Evolutionary conservation across 331 rosid species (phyloP).

Genomic region (Quercus tomentella): DNA sequence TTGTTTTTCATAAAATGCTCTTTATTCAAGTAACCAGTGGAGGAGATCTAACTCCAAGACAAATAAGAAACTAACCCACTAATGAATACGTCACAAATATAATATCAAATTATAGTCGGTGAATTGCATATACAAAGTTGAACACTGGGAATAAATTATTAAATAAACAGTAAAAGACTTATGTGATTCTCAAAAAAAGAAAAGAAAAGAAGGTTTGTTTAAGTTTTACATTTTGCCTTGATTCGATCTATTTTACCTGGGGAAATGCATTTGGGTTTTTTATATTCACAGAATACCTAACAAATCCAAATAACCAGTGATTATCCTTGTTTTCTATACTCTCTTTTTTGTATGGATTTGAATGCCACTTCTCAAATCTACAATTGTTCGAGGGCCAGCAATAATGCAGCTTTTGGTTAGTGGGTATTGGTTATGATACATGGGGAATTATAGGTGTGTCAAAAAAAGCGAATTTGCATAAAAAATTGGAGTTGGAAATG

Average conservation of each 20-base stretch:
- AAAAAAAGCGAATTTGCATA: neutral
- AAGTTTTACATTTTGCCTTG: neutral
- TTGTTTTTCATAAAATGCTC: neutral
- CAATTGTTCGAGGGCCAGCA: neutral
- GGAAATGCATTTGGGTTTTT: neutral
- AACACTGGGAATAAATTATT: neutral
- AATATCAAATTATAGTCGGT: neutral
- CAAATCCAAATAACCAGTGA: neutral
- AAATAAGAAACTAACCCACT: neutral
- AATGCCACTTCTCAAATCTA: constrained; percentile 10
- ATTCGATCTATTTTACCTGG: neutral
- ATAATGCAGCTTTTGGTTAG: constrained; percentile 4
- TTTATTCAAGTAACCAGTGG: neutral
- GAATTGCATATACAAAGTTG: neutral
- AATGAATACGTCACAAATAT: neutral
- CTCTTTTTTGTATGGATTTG: neutral
- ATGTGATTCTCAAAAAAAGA: neutral
- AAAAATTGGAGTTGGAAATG: neutral
- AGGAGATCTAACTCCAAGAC: neutral
- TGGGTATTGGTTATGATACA: neutral
- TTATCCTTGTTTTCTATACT: neutral
- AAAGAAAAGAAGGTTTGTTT: neutral
- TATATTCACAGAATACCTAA: neutral
- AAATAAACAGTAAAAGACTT: neutral
- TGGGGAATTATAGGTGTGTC: neutral